Evolutionary conservation across 2,329 filamentous ascomycete species (phyloP).

Genomic region (Colletotrichum sp.): DNA sequence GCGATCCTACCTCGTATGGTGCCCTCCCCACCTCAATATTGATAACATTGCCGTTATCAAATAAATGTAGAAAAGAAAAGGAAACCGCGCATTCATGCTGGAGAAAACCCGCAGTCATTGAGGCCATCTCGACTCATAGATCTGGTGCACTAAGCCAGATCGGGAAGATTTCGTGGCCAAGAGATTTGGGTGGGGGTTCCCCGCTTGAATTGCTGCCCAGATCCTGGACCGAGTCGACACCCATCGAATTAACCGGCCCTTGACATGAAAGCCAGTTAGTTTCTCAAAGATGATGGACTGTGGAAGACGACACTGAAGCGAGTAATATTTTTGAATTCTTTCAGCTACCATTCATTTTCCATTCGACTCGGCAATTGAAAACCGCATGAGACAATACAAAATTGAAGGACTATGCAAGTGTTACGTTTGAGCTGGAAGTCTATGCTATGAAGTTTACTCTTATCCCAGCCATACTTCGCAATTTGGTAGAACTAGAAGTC

Average conservation of each 20-base stretch:
- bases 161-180: constrained; percentile 2
- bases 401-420: no score
- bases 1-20: background rate
- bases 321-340: no score
- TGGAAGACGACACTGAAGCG: no score
- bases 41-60: background rate
- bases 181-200: background rate
- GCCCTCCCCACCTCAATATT: background rate
- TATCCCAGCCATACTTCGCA: no score
- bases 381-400: no score
- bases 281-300: no score
- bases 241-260: background rate
- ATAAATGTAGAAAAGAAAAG: background rate
- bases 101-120: background rate
- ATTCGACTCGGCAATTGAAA: no score
- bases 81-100: background rate
- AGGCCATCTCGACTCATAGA: background rate
- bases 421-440: background rate
- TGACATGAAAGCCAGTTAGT: background rate
- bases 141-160: background rate
- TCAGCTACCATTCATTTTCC: no score
- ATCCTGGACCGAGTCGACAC: background rate
- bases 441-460: no score
- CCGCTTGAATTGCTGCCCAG: background rate
- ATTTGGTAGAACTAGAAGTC: no score